These are phyloP conservation scores for Coccomyxa sp. DNA, from an alignment of 139 green algal genomes.

Conservation along the genomic window DNA sequence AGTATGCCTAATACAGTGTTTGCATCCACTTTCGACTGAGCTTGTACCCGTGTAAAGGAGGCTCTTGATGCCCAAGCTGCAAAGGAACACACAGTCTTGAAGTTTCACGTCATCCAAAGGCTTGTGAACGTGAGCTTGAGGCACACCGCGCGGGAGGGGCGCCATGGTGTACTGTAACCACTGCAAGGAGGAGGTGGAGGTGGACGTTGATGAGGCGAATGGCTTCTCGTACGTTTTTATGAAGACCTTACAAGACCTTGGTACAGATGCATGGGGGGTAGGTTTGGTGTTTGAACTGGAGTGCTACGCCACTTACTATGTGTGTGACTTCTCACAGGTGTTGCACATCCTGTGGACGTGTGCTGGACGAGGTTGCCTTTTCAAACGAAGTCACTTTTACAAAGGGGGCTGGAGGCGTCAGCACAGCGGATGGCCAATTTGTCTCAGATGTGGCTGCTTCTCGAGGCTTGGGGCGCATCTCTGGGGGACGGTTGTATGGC, in stretches of 20 bases:
- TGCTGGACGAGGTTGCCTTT: constrained; percentile 89
- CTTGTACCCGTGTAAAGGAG: too few relatives aligned
- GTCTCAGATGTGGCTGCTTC: constrained; percentile 65
- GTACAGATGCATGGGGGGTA: background rate
- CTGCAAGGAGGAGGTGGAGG: constrained; percentile 49
- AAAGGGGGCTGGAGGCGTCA: constrained; percentile 75
- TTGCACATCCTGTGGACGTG: constrained; percentile 81
- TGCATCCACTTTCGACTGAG: too few relatives aligned
- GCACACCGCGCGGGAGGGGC: too few relatives aligned
- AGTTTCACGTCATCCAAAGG: too few relatives aligned
- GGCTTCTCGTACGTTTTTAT: constrained; percentile 65
- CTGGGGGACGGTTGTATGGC: constrained; percentile 68
- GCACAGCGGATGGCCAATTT: constrained; percentile 75
- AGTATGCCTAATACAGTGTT: too few relatives aligned
- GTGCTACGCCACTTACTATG: background rate
- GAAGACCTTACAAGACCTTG: background rate
- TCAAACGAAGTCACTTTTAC: constrained; percentile 80
- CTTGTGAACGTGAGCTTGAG: too few relatives aligned
- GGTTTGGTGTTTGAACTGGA: background rate
- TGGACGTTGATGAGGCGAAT: constrained; percentile 65
- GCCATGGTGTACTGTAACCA: constrained; percentile 47
- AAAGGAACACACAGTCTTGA: too few relatives aligned
- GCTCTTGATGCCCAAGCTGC: too few relatives aligned
- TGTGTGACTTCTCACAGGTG: constrained; percentile 32
- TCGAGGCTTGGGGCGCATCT: constrained; percentile 52